Evolutionary conservation across 768 basidiomycete species (phyloP).

Genomic region (Termitomyces sp.): DNA sequence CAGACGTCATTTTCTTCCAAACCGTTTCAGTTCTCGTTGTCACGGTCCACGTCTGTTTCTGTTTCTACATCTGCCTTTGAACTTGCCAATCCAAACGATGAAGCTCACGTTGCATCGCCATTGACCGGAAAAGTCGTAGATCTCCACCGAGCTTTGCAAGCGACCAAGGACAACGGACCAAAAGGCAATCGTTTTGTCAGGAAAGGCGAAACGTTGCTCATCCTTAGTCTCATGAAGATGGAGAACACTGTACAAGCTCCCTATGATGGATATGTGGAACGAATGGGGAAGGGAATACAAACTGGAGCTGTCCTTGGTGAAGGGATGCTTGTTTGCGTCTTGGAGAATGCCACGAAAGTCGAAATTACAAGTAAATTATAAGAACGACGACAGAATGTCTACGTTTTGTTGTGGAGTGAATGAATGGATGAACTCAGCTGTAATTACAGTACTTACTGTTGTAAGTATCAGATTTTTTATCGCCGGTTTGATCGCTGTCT

Average conservation of each 20-base stretch:
- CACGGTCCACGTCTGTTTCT: conserved; percentile 26
- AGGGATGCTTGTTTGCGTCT: conserved; percentile 29
- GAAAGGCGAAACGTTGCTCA: conserved; percentile 28
- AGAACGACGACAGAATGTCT: not conserved
- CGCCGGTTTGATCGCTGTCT: not conserved
- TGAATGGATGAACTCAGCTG: too few relatives aligned
- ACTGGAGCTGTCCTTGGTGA: conserved; percentile 29
- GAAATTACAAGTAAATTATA: not conserved
- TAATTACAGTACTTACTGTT: too few relatives aligned
- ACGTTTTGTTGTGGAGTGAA: not conserved
- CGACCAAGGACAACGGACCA: not conserved
- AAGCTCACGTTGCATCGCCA: conserved; percentile 24
- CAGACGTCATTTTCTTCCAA: conserved; percentile 26
- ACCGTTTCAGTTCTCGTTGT: conserved; percentile 25
- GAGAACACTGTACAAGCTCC: conserved; percentile 28
- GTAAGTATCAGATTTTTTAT: too few relatives aligned
- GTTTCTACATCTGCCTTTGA: conserved; percentile 23
- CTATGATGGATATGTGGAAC: conserved; percentile 23
- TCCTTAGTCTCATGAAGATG: conserved; percentile 39
- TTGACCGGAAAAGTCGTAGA: conserved; percentile 34
- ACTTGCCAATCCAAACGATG: conserved; percentile 29
- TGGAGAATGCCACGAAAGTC: not conserved
- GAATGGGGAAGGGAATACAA: conserved; percentile 27
- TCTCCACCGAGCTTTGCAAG: conserved; percentile 24
- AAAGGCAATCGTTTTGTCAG: conserved; percentile 14